Evolutionary conservation across 768 basidiomycete species (phyloP).

Genomic region (Mycena polygramma): DNA sequence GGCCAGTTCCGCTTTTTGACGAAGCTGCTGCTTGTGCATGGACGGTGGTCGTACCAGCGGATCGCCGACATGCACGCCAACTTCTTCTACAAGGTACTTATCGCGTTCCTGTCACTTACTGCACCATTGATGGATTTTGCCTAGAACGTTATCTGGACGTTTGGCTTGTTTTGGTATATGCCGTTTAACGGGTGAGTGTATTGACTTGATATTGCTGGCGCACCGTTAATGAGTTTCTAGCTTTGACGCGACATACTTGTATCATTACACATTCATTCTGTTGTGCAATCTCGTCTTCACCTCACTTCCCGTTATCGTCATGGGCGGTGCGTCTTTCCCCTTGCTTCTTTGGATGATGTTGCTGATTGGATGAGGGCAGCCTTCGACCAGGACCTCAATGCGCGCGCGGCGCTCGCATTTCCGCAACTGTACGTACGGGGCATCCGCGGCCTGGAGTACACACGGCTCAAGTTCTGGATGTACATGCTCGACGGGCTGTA

Average conservation of each 20-base stretch:
- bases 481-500: slow-evolving; percentile 97
- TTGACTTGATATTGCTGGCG: slow-evolving; percentile 17
- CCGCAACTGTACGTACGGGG: slow-evolving; percentile 97
- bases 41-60: slow-evolving; percentile 97
- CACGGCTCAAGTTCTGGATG: slow-evolving; percentile 90
- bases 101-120: neutral
- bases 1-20: slow-evolving; percentile 97
- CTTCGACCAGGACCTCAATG: slow-evolving; percentile 96
- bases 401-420: slow-evolving; percentile 89
- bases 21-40: slow-evolving; percentile 92
- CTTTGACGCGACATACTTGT: slow-evolving; percentile 95
- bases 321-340: slow-evolving; percentile 74
- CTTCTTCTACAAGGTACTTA: slow-evolving; percentile 95
- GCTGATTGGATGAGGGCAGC: slow-evolving; percentile 56
- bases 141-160: slow-evolving; percentile 93
- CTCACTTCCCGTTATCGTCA: slow-evolving; percentile 89
- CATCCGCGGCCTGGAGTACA: slow-evolving; percentile 94
- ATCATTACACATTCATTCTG: slow-evolving; percentile 94
- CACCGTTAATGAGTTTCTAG: slow-evolving; percentile 51
- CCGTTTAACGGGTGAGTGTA: slow-evolving; percentile 82
- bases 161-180: slow-evolving; percentile 95
- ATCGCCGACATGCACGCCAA: slow-evolving; percentile 97
- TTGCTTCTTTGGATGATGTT: slow-evolving; percentile 17
- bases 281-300: slow-evolving; percentile 95
- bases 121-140: slow-evolving; percentile 22